These are phyloP conservation scores for Huntiella abstrusa DNA, from an alignment of 2,329 filamentous ascomycete genomes.

Conservation along the genomic window DNA sequence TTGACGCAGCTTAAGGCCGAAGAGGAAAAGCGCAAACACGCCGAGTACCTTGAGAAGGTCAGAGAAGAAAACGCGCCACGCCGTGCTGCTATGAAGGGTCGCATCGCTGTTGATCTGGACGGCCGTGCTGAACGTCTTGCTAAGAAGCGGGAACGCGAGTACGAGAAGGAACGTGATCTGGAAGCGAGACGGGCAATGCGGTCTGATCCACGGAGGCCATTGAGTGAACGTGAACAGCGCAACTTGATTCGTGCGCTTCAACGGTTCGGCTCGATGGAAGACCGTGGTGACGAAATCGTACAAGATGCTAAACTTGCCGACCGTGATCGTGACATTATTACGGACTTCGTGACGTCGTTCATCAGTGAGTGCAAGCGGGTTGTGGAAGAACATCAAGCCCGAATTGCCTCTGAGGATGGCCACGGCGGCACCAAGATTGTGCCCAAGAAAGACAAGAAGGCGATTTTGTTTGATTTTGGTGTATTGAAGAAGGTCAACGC, in stretches of 20 bases:
- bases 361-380: constrained; percentile 37
- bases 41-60: constrained; percentile 62
- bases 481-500: constrained; percentile 91
- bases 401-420: constrained; percentile 65
- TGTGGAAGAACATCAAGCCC: constrained; percentile 48
- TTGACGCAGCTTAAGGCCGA: constrained; percentile 77
- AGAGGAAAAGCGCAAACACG: constrained; percentile 68
- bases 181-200: constrained; percentile 57
- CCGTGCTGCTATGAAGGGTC: constrained; percentile 43
- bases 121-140: constrained; percentile 45
- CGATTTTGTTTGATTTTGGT: constrained; percentile 83
- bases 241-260: constrained; percentile 83
- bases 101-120: constrained; percentile 36
- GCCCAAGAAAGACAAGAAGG: constrained; percentile 96
- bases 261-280: constrained; percentile 75
- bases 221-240: constrained; percentile 82
- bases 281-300: constrained; percentile 72
- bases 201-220: constrained; percentile 69
- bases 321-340: constrained; percentile 65
- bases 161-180: constrained; percentile 50
- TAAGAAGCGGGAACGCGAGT: constrained; percentile 47
- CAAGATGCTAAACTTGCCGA: constrained; percentile 69
- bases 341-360: constrained; percentile 57
- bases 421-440: constrained; percentile 53
- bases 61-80: constrained; percentile 75